Conservation (phyloP, 371 early-diverging fungal genomes). For the Vairimorpha necatrix region DNA sequence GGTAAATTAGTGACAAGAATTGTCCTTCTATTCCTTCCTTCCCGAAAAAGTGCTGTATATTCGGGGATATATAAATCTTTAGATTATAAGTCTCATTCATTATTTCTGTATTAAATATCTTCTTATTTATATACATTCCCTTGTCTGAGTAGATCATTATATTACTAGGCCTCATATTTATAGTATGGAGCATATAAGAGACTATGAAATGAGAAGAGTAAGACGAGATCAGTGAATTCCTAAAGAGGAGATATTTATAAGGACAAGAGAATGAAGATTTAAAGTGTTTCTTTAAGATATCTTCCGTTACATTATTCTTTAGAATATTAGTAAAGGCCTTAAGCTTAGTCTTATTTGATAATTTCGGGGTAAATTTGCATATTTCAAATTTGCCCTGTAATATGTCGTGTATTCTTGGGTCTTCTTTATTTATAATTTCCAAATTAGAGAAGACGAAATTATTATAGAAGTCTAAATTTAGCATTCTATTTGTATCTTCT, state of each 20-base stretch:
- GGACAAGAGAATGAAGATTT: not conserved
- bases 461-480: not conserved
- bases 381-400: not conserved
- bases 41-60: constrained; percentile 51
- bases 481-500: not conserved
- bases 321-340: constrained; percentile 4
- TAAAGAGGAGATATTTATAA: constrained; percentile 21
- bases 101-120: constrained; percentile 35
- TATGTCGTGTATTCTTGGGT: not conserved
- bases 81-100: constrained; percentile 18
- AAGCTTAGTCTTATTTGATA: not conserved
- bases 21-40: constrained; percentile 57
- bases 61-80: constrained; percentile 48
- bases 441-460: not conserved
- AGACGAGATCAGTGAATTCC: constrained; percentile 33
- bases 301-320: not conserved
- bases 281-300: not conserved
- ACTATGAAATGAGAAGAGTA: constrained; percentile 44
- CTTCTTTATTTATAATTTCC: not conserved
- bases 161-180: constrained; percentile 38
- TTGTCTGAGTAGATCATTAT: constrained; percentile 24
- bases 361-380: not conserved
- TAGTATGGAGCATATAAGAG: constrained; percentile 44
- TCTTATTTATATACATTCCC: constrained; percentile 41
- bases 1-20: constrained; percentile 50